phyloP scores from a whole-genome alignment of 805 yeast genomes.

The Candida pseudofarinosa region DNA sequence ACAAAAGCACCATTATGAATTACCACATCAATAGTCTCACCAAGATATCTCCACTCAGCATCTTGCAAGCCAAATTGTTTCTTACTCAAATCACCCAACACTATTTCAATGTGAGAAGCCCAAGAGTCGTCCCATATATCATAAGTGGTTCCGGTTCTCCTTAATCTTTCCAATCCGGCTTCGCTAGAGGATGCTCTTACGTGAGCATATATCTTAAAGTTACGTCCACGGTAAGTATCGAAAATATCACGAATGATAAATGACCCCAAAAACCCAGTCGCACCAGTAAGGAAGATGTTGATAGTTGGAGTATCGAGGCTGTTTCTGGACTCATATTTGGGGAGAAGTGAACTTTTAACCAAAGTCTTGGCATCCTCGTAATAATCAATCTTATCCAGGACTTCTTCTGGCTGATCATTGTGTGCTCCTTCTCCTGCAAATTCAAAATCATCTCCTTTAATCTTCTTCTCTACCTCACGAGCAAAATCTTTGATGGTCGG shows the following conservation, averaged over 20 bases:
- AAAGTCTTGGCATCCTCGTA: slow-evolving; percentile 68
- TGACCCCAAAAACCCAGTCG: slow-evolving; percentile 94
- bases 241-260: slow-evolving; percentile 78
- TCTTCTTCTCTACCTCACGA: slow-evolving; percentile 57
- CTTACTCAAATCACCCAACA: slow-evolving; percentile 76
- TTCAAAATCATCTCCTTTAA: slow-evolving; percentile 47
- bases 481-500: slow-evolving; percentile 86
- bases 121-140: slow-evolving; percentile 74
- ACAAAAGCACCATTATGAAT: slow-evolving; percentile 97
- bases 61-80: slow-evolving; percentile 67
- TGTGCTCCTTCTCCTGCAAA: slow-evolving; percentile 26
- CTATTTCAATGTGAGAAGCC: slow-evolving; percentile 57
- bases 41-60: slow-evolving; percentile 54
- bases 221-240: slow-evolving; percentile 42
- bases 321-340: slow-evolving; percentile 43
- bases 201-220: slow-evolving; percentile 74
- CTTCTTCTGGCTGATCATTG: slow-evolving; percentile 21
- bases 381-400: slow-evolving; percentile 42
- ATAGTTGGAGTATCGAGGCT: slow-evolving; percentile 33
- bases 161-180: slow-evolving; percentile 73
- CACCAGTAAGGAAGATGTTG: slow-evolving; percentile 87
- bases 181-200: slow-evolving; percentile 75
- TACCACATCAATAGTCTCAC: slow-evolving; percentile 67
- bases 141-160: slow-evolving; percentile 71
- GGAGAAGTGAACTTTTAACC: slow-evolving; percentile 35